Conservation (phyloP, 768 basidiomycete species). For the Mycena crocata region DNA sequence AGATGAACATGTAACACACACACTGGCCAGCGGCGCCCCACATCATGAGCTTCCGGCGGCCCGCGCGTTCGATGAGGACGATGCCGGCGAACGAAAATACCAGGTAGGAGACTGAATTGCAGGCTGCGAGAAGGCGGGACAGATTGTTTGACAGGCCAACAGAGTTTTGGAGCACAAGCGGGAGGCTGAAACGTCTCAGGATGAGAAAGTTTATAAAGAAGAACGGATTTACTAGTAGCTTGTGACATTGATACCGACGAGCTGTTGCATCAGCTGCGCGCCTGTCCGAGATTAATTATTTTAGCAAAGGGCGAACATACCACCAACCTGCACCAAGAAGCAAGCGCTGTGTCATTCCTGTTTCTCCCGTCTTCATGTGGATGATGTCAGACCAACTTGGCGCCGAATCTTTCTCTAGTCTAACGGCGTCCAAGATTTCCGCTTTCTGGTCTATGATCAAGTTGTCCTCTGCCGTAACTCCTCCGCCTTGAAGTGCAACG, state of each 20-base stretch:
- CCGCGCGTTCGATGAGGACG: slow-evolving; percentile 59
- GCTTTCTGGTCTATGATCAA: slow-evolving; percentile 51
- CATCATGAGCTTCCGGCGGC: slow-evolving; percentile 64
- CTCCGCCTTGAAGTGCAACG: slow-evolving; percentile 55
- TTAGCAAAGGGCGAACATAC: not conserved
- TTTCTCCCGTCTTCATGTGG: slow-evolving; percentile 54
- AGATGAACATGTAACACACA: slow-evolving; percentile 59
- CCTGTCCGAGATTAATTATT: slow-evolving; percentile 39
- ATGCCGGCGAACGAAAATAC: slow-evolving; percentile 60
- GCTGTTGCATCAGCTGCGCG: slow-evolving; percentile 65
- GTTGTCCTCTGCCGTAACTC: slow-evolving; percentile 49
- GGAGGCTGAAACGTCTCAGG: slow-evolving; percentile 48
- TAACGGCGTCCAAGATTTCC: slow-evolving; percentile 58
- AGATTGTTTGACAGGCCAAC: slow-evolving; percentile 63
- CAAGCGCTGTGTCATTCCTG: slow-evolving; percentile 58
- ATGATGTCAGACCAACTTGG: slow-evolving; percentile 57
- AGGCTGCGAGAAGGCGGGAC: slow-evolving; percentile 60
- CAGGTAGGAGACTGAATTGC: slow-evolving; percentile 64
- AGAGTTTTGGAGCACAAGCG: slow-evolving; percentile 62
- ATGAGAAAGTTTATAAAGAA: not conserved
- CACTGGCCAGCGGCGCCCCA: slow-evolving; percentile 64
- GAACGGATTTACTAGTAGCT: slow-evolving; percentile 57
- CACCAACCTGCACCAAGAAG: slow-evolving; percentile 55
- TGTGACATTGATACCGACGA: slow-evolving; percentile 64
- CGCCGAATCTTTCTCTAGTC: slow-evolving; percentile 54